Evolutionary conservation across 2,329 filamentous ascomycete genomes (phyloP).

Genomic region (Hymenotorrendiella dingleyae): DNA sequence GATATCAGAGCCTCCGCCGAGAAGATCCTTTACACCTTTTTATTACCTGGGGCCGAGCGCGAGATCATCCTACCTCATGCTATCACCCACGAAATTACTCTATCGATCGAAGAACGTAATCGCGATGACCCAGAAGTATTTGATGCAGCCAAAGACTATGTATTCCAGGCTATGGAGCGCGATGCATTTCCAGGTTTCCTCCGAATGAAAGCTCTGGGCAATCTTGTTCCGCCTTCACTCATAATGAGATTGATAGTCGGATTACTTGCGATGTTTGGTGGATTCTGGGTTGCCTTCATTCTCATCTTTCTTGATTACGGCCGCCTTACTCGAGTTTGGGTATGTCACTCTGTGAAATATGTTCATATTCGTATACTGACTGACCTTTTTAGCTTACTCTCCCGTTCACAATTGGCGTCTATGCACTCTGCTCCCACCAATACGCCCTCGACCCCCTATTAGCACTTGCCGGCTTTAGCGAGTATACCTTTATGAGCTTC

Average conservation of each 20-base stretch:
- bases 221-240: constrained; percentile 86
- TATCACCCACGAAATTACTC: constrained; percentile 80
- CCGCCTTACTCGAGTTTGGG: constrained; percentile 73
- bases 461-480: constrained; percentile 82
- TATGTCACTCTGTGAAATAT: constrained; percentile 43
- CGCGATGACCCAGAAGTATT: constrained; percentile 97
- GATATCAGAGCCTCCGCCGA: constrained; percentile 92
- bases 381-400: constrained; percentile 62
- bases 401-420: constrained; percentile 86
- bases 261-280: constrained; percentile 80
- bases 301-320: constrained; percentile 84
- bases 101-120: constrained; percentile 82
- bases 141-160: constrained; percentile 95
- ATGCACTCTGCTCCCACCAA: constrained; percentile 84
- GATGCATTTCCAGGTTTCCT: constrained; percentile 98
- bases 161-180: constrained; percentile 98
- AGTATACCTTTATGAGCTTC: constrained; percentile 95
- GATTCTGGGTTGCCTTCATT: constrained; percentile 89
- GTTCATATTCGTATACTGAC: constrained; percentile 9
- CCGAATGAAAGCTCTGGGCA: constrained; percentile 89
- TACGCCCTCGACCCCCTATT: constrained; percentile 92
- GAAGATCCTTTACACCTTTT: constrained; percentile 97
- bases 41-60: constrained; percentile 89
- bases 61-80: constrained; percentile 89
- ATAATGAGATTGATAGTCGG: constrained; percentile 81